Evolutionary conservation across 2,329 filamentous ascomycete genomes (phyloP).

Genomic region (Botrytis galanthina): DNA sequence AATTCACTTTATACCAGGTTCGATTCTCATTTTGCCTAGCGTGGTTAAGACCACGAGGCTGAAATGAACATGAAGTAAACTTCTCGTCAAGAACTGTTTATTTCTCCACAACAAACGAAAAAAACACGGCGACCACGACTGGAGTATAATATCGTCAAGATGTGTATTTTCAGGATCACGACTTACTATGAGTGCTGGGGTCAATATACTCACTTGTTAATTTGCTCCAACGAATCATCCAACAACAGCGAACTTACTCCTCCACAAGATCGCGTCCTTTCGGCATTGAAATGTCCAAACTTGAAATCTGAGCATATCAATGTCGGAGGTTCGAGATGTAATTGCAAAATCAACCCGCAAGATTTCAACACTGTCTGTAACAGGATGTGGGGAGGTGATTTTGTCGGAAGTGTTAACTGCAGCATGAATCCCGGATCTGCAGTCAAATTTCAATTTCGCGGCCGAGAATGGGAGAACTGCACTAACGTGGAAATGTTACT

Average conservation of each 20-base stretch:
- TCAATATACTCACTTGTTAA: conserved; percentile 9
- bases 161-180: conserved; percentile 7
- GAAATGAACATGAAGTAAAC: conserved; percentile 2
- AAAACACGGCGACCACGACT: background rate
- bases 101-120: background rate
- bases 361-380: background rate
- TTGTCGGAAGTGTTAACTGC: conserved; percentile 4
- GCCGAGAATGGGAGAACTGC: conserved; percentile 14
- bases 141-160: background rate
- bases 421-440: background rate
- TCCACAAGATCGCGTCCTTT: background rate
- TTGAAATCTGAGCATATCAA: conserved; percentile 14
- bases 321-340: background rate
- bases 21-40: background rate
- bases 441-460: background rate
- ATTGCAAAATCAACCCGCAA: conserved; percentile 7
- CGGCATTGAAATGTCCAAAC: conserved; percentile 4
- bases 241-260: background rate
- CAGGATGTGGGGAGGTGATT: conserved; percentile 14
- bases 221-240: background rate
- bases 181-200: conserved; percentile 10
- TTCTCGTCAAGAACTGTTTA: background rate
- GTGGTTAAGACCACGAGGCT: background rate
- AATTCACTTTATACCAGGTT: too few relatives aligned
- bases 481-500: background rate